phyloP scores from a whole-genome alignment of 1,139 yeast species.

The Taphrina confusa region DNA sequence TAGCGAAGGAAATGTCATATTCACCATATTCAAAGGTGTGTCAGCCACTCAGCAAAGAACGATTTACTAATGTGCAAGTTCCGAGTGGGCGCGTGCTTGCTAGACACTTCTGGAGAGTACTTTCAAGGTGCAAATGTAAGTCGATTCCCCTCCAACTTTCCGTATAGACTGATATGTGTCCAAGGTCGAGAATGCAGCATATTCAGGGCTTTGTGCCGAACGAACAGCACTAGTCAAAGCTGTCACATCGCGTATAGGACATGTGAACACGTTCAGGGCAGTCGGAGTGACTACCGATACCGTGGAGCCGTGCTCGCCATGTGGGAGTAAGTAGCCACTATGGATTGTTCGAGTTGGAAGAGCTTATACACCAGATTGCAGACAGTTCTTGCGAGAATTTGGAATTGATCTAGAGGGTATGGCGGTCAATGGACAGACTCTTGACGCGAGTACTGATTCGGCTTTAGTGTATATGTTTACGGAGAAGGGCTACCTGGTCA shows the following conservation, averaged over 20 bases:
- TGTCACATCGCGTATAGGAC: constrained; percentile 25
- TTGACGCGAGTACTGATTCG: not conserved
- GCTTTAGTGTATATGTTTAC: constrained; percentile 17
- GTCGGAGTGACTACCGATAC: constrained; percentile 26
- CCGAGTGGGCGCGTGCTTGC: constrained; percentile 35
- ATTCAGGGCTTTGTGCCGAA: constrained; percentile 33
- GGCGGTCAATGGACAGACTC: not conserved
- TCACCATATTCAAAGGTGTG: constrained; percentile 16
- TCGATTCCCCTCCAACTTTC: no score
- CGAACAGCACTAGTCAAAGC: constrained; percentile 35
- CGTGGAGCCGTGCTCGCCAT: constrained; percentile 21
- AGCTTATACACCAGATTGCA: constrained; percentile 12
- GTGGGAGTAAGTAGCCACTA: constrained; percentile 21
- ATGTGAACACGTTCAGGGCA: constrained; percentile 13
- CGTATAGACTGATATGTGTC: not conserved
- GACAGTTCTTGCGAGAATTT: constrained; percentile 30
- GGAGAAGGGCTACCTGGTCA: constrained; percentile 13
- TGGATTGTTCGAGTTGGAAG: not conserved
- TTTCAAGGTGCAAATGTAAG: constrained; percentile 32
- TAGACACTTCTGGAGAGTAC: constrained; percentile 20
- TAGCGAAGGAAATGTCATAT: constrained; percentile 3
- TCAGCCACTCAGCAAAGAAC: not conserved
- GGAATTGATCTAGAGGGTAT: constrained; percentile 17
- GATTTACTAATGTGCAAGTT: constrained; percentile 1
- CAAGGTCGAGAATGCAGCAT: constrained; percentile 33